phyloP scores from a whole-genome alignment of 2,329 filamentous ascomycete genomes.

The Teratosphaeria gauchensis region DNA sequence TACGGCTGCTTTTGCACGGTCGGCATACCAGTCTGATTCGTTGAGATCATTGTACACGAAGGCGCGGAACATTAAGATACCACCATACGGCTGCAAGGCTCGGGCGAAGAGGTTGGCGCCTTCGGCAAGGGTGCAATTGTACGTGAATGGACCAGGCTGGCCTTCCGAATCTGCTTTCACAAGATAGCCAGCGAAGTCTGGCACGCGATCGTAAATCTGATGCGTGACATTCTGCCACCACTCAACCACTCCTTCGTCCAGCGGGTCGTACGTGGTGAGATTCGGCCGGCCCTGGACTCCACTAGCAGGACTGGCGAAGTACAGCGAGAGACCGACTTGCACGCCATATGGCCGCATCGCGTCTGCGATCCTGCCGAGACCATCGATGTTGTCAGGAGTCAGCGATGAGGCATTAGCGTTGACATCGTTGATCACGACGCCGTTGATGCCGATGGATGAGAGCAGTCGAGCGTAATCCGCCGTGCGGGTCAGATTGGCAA shows the following conservation, averaged over 20 bases:
- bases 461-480: constrained; percentile 56
- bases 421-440: constrained; percentile 60
- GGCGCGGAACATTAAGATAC: constrained; percentile 60
- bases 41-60: constrained; percentile 59
- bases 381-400: constrained; percentile 48
- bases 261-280: constrained; percentile 50
- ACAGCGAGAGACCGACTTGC: constrained; percentile 54
- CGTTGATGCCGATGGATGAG: constrained; percentile 58
- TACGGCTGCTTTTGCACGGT: constrained; percentile 61
- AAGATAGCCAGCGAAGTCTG: constrained; percentile 59
- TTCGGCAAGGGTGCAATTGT: constrained; percentile 59
- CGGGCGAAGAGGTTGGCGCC: constrained; percentile 60
- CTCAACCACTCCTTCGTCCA: constrained; percentile 48
- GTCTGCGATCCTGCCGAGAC: constrained; percentile 53
- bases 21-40: constrained; percentile 52
- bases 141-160: constrained; percentile 58
- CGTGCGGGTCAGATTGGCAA: constrained; percentile 51
- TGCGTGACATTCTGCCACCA: constrained; percentile 56
- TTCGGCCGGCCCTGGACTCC: constrained; percentile 6
- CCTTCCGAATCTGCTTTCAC: constrained; percentile 66
- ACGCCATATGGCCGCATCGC: constrained; percentile 59
- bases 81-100: constrained; percentile 48
- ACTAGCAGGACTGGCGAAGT: constrained; percentile 53
- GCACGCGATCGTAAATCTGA: constrained; percentile 50
- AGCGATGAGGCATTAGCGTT: constrained; percentile 56